A percentile compares a stretch with the other conserved stretches of the same genome.
Evolutionary conservation across 176 grass and related monocot species (phyloP).

Genomic region (Leersia perrieri): DNA sequence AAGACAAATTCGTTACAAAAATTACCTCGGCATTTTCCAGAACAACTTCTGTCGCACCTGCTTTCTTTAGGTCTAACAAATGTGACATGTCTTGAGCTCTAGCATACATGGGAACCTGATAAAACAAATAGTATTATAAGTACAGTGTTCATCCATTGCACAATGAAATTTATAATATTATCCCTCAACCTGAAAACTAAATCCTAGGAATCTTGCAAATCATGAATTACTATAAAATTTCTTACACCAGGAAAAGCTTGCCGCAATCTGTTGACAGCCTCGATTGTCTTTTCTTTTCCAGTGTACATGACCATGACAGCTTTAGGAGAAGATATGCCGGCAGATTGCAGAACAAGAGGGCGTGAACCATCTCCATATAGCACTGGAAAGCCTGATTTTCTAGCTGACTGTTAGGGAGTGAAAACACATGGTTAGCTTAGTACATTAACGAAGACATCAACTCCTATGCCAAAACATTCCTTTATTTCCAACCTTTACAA

Average conservation of each 20-base stretch:
- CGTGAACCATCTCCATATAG: constrained; percentile 92
- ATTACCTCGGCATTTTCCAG: constrained; percentile 92
- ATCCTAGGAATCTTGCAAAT: background rate
- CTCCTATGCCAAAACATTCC: background rate
- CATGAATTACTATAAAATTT: background rate
- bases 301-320: constrained; percentile 97
- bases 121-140: constrained; percentile 18
- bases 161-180: background rate
- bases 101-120: constrained; percentile 82
- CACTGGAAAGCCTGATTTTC: constrained; percentile 77
- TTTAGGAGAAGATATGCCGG: constrained; percentile 93
- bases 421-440: constrained; percentile 28
- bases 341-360: constrained; percentile 90
- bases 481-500: constrained; percentile 74
- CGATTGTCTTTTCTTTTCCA: constrained; percentile 64
- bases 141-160: background rate
- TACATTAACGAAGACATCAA: constrained; percentile 13
- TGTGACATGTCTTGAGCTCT: constrained; percentile 71
- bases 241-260: constrained; percentile 91
- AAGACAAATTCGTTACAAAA: background rate
- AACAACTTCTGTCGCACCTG: constrained; percentile 88
- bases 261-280: constrained; percentile 80
- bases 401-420: constrained; percentile 50
- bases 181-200: background rate
- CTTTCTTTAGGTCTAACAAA: constrained; percentile 87